Conservation (phyloP, 176 grass and related monocot genomes). For the Musa troglodytarum region DNA sequence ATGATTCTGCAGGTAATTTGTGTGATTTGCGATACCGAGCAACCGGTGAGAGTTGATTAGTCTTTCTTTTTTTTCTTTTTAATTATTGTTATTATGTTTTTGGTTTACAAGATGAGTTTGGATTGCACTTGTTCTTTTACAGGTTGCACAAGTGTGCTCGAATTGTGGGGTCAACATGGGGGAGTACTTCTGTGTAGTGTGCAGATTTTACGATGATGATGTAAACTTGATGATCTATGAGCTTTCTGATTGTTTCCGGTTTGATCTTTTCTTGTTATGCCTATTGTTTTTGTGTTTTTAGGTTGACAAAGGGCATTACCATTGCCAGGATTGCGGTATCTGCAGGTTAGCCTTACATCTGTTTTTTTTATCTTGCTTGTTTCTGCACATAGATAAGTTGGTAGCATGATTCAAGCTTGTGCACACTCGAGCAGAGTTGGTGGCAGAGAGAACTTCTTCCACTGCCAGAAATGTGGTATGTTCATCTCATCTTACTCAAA, state of each 20-base stretch:
- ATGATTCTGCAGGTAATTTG: constrained; percentile 48
- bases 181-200: constrained; percentile 67
- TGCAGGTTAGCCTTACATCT: constrained; percentile 43
- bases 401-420: neutral
- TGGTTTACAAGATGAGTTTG: neutral
- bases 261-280: neutral
- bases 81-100: neutral
- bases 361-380: neutral
- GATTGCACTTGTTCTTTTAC: neutral
- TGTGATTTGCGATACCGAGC: constrained; percentile 71
- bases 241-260: neutral
- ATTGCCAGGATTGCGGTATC: constrained; percentile 80
- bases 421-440: constrained; percentile 37
- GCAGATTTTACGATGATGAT: constrained; percentile 78
- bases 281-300: neutral
- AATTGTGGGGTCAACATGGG: constrained; percentile 88
- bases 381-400: neutral
- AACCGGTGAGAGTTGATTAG: constrained; percentile 25
- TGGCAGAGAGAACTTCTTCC: constrained; percentile 76
- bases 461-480: constrained; percentile 85
- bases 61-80: neutral
- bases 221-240: constrained; percentile 25
- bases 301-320: constrained; percentile 67
- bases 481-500: neutral
- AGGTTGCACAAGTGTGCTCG: constrained; percentile 58